Percentiles rank a stretch among this genome's conserved stretches.
Evolutionary conservation across 176 grass and related monocot species (phyloP).

Genomic region (Oryza punctata): DNA sequence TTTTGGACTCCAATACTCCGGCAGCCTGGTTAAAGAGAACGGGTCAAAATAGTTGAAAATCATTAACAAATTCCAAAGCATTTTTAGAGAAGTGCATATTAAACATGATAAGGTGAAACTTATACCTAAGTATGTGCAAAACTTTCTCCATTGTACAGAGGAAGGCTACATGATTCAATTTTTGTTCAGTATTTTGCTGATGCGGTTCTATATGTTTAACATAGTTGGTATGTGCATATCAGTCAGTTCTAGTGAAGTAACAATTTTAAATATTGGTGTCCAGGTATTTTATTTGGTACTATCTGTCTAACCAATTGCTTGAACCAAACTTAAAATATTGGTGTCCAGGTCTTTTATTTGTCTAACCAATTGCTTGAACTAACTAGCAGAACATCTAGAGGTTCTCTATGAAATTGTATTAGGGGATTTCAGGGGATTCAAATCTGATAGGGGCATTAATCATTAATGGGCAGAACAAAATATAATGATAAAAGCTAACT

Average conservation of each 20-base stretch:
- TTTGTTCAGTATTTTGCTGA: background rate
- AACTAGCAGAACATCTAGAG: background rate
- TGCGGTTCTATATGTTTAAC: background rate
- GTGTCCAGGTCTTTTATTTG: too few species aligned
- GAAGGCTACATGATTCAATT: background rate
- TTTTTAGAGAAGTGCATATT: background rate
- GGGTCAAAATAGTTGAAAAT: background rate
- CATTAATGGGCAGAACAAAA: background rate
- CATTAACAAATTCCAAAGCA: background rate
- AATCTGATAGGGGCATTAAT: background rate
- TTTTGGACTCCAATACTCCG: background rate
- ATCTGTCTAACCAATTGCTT: conserved; percentile 4
- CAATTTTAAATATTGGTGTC: background rate
- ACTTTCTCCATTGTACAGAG: background rate
- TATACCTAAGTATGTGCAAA: background rate
- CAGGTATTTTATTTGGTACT: background rate
- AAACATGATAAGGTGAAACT: background rate
- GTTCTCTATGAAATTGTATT: background rate
- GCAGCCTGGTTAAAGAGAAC: background rate
- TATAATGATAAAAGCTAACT: background rate
- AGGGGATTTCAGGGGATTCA: background rate
- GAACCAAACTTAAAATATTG: too few species aligned
- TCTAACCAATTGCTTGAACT: background rate
- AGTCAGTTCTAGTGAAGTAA: background rate
- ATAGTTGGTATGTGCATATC: conserved; percentile 5